Percentiles rank a stretch among this genome's conserved stretches.
Conservation (phyloP, 176 grass and related monocot genomes). For the Alloteropsis semialata region DNA sequence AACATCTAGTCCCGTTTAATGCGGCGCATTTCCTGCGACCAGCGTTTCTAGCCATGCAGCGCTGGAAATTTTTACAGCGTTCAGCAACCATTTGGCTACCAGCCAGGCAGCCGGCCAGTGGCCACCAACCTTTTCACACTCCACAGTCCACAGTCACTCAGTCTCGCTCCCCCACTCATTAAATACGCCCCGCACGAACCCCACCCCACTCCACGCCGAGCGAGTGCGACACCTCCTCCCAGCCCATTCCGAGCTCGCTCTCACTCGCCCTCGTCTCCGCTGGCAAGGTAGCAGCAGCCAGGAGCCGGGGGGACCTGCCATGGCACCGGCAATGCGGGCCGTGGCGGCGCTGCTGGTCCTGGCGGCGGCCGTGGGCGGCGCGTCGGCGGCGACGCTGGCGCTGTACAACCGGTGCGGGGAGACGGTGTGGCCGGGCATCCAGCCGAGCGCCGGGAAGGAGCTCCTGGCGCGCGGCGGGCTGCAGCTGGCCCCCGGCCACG, state of each 20-base stretch:
- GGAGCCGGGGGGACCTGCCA: neutral
- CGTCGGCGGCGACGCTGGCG: constrained; percentile 62
- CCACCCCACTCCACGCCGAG: neutral
- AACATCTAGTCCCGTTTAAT: too few species aligned
- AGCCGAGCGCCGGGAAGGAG: constrained; percentile 66
- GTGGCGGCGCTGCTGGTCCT: constrained; percentile 9
- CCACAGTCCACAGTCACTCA: neutral
- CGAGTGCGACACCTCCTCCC: neutral
- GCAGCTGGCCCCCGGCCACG: constrained; percentile 42
- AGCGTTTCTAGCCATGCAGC: too few species aligned
- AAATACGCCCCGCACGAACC: constrained; percentile 27
- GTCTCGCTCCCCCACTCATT: neutral
- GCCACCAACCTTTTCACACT: neutral
- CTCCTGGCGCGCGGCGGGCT: constrained; percentile 64
- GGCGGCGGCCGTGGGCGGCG: neutral
- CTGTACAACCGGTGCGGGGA: constrained; percentile 79
- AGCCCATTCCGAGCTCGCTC: neutral
- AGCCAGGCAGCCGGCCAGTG: neutral
- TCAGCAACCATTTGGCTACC: neutral
- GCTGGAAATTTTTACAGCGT: neutral
- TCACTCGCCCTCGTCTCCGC: too few species aligned
- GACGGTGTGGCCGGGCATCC: constrained; percentile 96
- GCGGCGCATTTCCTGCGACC: too few species aligned
- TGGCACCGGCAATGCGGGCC: neutral
- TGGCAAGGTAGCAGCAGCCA: neutral